Percentiles rank a stretch among this genome's conserved stretches.
Evolutionary conservation across 129 eudicot genomes (phyloP).

Genomic region (Ambrosia trifida): DNA sequence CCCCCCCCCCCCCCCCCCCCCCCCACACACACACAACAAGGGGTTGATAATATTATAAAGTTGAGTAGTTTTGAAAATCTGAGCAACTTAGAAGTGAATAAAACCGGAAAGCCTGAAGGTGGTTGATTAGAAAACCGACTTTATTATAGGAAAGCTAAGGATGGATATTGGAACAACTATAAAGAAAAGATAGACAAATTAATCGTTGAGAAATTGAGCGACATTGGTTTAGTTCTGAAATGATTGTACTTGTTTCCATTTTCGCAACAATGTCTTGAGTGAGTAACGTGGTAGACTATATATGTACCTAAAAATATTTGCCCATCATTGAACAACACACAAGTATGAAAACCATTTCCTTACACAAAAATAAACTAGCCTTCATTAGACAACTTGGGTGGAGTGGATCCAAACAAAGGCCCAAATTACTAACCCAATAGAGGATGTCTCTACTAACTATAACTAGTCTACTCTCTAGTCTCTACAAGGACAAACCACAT

Average conservation of each 20-base stretch:
- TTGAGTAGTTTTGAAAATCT: neutral
- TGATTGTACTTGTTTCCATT: neutral
- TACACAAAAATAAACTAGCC: too few relatives aligned
- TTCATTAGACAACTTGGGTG: too few relatives aligned
- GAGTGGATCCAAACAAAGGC: neutral
- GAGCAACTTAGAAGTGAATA: conserved; percentile 10
- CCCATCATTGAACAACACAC: too few relatives aligned
- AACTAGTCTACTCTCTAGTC: too few relatives aligned
- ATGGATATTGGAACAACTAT: neutral
- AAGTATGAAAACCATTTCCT: too few relatives aligned
- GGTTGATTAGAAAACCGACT: neutral
- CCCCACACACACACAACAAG: too few relatives aligned
- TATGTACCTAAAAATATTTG: too few relatives aligned
- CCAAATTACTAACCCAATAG: neutral
- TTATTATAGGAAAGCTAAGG: neutral
- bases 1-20: too few relatives aligned
- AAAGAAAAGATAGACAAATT: neutral
- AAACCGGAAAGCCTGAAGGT: neutral
- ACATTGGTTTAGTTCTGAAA: neutral
- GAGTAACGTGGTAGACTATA: too few relatives aligned
- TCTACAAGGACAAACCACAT: too few relatives aligned
- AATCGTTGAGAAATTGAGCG: neutral
- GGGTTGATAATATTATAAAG: neutral
- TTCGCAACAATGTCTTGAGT: too few relatives aligned
- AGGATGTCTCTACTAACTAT: neutral